Evolutionary conservation across 768 basidiomycete species (phyloP).

Genomic region (Steccherinum ochraceum): DNA sequence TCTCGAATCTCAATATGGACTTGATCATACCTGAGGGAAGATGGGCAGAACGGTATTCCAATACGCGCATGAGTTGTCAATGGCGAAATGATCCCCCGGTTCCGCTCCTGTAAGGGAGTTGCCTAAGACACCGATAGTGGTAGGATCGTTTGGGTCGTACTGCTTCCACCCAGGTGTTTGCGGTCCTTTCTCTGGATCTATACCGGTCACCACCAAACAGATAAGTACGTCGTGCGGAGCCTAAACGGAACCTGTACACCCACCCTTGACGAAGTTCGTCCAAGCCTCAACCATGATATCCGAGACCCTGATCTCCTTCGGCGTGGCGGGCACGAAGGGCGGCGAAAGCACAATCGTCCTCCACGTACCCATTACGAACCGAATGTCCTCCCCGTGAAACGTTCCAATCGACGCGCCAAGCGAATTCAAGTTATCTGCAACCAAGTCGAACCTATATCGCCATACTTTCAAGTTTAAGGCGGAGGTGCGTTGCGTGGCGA

Average conservation of each 20-base stretch:
- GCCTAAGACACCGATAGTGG: conserved; percentile 17
- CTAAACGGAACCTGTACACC: background rate
- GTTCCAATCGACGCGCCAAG: conserved; percentile 15
- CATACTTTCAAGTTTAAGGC: conserved; percentile 19
- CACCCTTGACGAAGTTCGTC: conserved; percentile 24
- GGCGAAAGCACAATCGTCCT: conserved; percentile 10
- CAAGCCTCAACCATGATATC: conserved; percentile 22
- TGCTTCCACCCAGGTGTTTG: conserved; percentile 17
- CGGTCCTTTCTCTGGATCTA: conserved; percentile 18
- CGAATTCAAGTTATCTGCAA: conserved; percentile 20
- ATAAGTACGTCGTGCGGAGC: background rate
- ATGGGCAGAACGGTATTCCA: conserved; percentile 17
- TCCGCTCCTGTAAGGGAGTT: conserved; percentile 16
- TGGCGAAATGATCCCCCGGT: conserved; percentile 14
- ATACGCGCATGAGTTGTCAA: conserved; percentile 16
- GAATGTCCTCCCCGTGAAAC: conserved; percentile 21
- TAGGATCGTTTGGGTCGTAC: conserved; percentile 17
- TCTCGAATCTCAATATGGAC: background rate
- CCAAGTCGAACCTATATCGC: conserved; percentile 20
- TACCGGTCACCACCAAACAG: background rate
- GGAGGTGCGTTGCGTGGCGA: conserved; percentile 16
- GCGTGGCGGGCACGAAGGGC: conserved; percentile 19
- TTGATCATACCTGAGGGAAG: conserved; percentile 16
- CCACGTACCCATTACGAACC: conserved; percentile 20
- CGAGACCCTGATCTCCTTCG: conserved; percentile 17